These are phyloP conservation scores for Catharanthus roseus DNA, from an alignment of 257 asterid species.

Conservation along the genomic window DNA sequence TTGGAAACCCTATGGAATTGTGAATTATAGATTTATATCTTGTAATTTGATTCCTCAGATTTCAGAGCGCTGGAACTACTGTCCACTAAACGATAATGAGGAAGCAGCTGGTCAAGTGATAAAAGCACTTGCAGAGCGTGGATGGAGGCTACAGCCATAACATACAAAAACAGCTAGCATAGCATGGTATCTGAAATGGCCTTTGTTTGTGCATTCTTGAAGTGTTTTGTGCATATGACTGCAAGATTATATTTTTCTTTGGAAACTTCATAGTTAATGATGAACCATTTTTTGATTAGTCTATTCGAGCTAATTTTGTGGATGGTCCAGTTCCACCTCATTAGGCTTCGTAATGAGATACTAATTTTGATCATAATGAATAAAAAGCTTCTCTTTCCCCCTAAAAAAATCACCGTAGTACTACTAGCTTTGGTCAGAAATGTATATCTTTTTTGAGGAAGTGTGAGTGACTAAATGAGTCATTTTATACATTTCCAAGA, in stretches of 20 bases:
- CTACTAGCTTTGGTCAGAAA: too few species aligned
- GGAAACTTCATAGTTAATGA: not conserved
- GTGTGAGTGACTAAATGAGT: too few species aligned
- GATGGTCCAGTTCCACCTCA: too few species aligned
- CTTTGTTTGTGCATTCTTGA: not conserved
- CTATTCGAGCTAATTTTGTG: too few species aligned
- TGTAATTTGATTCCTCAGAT: conserved; percentile 37
- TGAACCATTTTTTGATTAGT: not conserved
- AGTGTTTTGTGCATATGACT: not conserved
- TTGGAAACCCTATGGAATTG: not conserved
- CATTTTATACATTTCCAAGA: too few species aligned
- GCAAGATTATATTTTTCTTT: not conserved
- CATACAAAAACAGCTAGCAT: not conserved
- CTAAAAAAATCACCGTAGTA: too few species aligned
- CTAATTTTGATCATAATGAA: too few species aligned
- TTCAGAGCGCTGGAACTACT: conserved; percentile 54
- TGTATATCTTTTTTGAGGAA: too few species aligned
- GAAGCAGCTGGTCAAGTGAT: conserved; percentile 62
- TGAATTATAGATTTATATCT: conserved; percentile 2
- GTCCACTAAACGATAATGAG: conserved; percentile 60
- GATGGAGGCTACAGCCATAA: conserved; percentile 51
- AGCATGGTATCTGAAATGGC: not conserved
- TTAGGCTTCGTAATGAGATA: too few species aligned
- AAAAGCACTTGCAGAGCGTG: conserved; percentile 47
- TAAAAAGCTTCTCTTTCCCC: too few species aligned